Evolutionary conservation across 257 asterid genomes (phyloP).

Genomic region (Ilex aquifolium): DNA sequence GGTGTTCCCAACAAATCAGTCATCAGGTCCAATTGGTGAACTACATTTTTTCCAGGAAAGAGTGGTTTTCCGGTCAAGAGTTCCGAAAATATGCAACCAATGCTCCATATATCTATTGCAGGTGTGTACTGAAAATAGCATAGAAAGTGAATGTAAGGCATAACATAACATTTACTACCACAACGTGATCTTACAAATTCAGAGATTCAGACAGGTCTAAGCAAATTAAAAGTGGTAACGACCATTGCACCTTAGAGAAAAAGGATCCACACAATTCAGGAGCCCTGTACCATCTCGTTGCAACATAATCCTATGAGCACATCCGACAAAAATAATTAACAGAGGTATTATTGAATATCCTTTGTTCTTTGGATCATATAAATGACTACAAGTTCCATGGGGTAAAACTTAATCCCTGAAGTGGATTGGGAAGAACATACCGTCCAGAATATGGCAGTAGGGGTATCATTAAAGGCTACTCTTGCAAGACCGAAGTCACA

Average conservation of each 20-base stretch:
- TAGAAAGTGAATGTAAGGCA: neutral
- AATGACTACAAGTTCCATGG: neutral
- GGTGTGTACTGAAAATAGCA: neutral
- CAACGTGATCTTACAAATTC: too few relatives aligned
- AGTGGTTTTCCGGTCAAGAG: neutral
- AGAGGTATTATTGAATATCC: neutral
- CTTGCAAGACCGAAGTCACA: conserved; percentile 93
- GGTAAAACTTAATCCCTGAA: neutral
- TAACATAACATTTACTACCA: neutral
- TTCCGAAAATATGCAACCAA: conserved; percentile 2
- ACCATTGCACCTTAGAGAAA: conserved; percentile 2
- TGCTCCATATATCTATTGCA: conserved; percentile 4
- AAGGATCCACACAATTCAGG: conserved; percentile 6
- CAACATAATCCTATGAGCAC: neutral
- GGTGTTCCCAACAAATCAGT: conserved; percentile 3
- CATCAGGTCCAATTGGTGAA: conserved; percentile 3
- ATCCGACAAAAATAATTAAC: neutral
- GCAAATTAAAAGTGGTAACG: neutral
- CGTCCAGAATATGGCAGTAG: conserved; percentile 91
- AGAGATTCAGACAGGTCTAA: too few relatives aligned
- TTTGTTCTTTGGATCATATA: neutral
- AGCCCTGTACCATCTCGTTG: conserved; percentile 4
- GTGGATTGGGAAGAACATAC: conserved; percentile 34
- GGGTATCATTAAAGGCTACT: conserved; percentile 88
- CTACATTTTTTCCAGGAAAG: conserved; percentile 4